phyloP scores from a whole-genome alignment of 1,284 basidiomycete genomes.

The Rhodofomes roseus region DNA sequence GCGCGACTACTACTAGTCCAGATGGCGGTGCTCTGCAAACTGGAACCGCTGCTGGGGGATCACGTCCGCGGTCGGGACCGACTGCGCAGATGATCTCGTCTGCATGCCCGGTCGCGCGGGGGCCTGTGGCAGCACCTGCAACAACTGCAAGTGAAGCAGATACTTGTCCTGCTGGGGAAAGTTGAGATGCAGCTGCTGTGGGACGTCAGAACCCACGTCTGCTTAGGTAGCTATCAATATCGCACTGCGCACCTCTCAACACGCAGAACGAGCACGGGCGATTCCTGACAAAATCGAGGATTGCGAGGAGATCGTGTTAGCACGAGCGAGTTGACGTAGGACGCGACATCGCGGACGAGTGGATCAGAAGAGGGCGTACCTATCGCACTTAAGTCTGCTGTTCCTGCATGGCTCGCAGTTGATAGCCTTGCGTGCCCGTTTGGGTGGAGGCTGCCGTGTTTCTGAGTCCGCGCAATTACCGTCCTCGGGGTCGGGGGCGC shows the following conservation, averaged over 20 bases:
- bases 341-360: background rate
- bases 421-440: conserved; percentile 77
- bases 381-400: conserved; percentile 82
- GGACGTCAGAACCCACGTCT: conserved; percentile 9
- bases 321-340: background rate
- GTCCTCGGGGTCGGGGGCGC: background rate
- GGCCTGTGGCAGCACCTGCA: too few relatives aligned
- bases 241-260: conserved; percentile 51
- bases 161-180: too few relatives aligned
- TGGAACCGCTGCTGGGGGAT: too few relatives aligned
- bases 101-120: too few relatives aligned
- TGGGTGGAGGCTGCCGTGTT: conserved; percentile 44
- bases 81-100: too few relatives aligned
- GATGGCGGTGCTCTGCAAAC: too few relatives aligned
- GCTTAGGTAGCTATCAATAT: background rate
- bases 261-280: conserved; percentile 82
- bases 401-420: conserved; percentile 82
- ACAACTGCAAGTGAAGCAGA: too few relatives aligned
- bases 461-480: conserved; percentile 9
- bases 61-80: too few relatives aligned
- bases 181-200: too few relatives aligned
- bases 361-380: conserved; percentile 37
- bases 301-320: conserved; percentile 13
- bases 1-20: too few relatives aligned
- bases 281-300: conserved; percentile 46